Base-by-base conservation (phyloP, 2,329 filamentous ascomycete genomes). In the Akanthomyces uredinophilus region DNA sequence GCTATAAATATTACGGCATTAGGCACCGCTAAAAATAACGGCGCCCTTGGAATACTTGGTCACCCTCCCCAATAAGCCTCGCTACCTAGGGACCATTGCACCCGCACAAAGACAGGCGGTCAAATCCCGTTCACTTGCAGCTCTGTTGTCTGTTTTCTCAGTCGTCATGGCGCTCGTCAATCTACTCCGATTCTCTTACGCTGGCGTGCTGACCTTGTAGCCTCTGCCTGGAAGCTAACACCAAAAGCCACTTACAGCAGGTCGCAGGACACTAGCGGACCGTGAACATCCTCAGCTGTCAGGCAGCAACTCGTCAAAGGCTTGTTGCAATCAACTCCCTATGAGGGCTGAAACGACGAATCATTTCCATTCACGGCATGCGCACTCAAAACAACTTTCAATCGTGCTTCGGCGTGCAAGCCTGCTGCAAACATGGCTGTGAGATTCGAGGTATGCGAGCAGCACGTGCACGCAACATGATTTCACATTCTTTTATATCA, bases 211-310 rank as follows among this genome's bases (percentile, higher is more conserved):
- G n/a, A n/a, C n/a, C n/a, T n/a, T n/a, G n/a, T n/a, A 32, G 24
- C 43, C 49, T 57, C 43, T 49, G 54, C 54, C 54, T 56, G 29
- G 54, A 37, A 22, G 54, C 43, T 57, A 37, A 16, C 4, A 16
- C 4, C 27, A 47, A 18, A 11, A 20, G 8, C 41, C 41, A 43
- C 37, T 29, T 20, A 22, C n/a, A 14, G 4, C 18, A 18, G 5
- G 39, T 16, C 8, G 16, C 39, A 11, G 16, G 29, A 11, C 11
- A 41, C n/a, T 37, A 32, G 39, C n/a, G 14, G 6, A 24, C 41
- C 41, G 41, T 56, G 53, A 56, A 56, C 37, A 10, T 14, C 41
- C 41, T 56, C 41, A 56, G 53, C 53, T 56, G 39, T 37, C 22
- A 55, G 52, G 52, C 52, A 55, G 52, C 52, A 43, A 55, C 37